Conservation (phyloP, 2,329 filamentous ascomycete species). For the Lachnellula arida region DNA sequence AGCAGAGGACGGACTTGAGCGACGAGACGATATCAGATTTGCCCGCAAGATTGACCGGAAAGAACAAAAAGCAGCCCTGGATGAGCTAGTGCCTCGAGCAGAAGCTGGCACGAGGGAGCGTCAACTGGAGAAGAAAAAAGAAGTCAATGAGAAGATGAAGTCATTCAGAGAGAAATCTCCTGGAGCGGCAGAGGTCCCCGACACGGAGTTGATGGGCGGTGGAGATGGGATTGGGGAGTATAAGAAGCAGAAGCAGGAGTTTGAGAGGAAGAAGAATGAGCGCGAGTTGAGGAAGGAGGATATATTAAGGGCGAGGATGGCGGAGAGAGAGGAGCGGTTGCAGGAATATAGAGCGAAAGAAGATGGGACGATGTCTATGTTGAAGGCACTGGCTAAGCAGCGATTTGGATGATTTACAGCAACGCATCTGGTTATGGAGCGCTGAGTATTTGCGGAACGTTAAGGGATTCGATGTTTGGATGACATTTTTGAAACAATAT, state of each 20-base stretch:
- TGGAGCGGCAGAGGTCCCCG: slow-evolving; percentile 59
- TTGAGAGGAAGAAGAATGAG: slow-evolving; percentile 75
- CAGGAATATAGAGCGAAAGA: slow-evolving; percentile 70
- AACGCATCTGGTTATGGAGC: too few relatives aligned
- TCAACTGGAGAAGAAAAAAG: slow-evolving; percentile 77
- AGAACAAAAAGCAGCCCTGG: slow-evolving; percentile 65
- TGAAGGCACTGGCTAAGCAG: slow-evolving; percentile 73
- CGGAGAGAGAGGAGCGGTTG: slow-evolving; percentile 75
- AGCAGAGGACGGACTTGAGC: slow-evolving; percentile 44
- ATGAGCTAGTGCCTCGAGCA: slow-evolving; percentile 78
- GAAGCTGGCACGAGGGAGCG: slow-evolving; percentile 80
- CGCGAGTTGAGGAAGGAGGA: slow-evolving; percentile 80
- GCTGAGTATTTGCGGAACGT: too few relatives aligned
- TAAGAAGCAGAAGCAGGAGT: slow-evolving; percentile 60
- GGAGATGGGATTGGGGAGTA: slow-evolving; percentile 61
- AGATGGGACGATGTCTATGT: slow-evolving; percentile 75
- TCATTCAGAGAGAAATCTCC: slow-evolving; percentile 67
- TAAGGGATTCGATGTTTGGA: too few relatives aligned
- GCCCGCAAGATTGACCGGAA: slow-evolving; percentile 61
- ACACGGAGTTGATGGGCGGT: slow-evolving; percentile 73
- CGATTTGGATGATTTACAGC: slow-evolving; percentile 55
- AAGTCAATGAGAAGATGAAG: slow-evolving; percentile 66
- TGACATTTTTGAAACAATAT: too few relatives aligned
- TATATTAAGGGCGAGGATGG: slow-evolving; percentile 65
- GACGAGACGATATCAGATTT: slow-evolving; percentile 49